phyloP scores from a whole-genome alignment of 306 rosid genomes.

The Cucumis sativus region DNA sequence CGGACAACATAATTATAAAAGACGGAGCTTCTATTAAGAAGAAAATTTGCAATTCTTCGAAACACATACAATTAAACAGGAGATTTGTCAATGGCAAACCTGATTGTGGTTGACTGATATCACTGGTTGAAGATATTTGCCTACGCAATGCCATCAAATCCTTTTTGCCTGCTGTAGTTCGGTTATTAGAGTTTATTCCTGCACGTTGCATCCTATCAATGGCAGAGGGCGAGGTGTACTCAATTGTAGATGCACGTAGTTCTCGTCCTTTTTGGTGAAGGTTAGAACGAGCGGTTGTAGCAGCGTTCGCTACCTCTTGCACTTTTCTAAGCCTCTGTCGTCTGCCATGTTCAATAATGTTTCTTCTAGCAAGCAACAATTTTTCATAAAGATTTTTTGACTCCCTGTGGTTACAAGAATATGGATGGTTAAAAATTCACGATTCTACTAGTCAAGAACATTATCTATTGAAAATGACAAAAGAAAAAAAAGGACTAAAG shows the following conservation, averaged over 20 bases:
- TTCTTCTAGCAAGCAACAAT: slow-evolving; percentile 44
- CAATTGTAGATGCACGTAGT: slow-evolving; percentile 35
- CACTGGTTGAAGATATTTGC: slow-evolving; percentile 24
- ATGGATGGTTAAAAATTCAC: background rate
- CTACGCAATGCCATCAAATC: slow-evolving; percentile 17
- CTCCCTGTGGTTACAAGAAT: slow-evolving; percentile 32
- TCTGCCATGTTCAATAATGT: slow-evolving; percentile 40
- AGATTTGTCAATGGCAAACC: slow-evolving; percentile 30
- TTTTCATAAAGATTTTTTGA: slow-evolving; percentile 53
- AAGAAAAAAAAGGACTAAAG: background rate
- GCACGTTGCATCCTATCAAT: slow-evolving; percentile 18
- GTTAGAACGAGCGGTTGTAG: slow-evolving; percentile 59
- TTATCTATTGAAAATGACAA: background rate
- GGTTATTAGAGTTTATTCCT: slow-evolving; percentile 17
- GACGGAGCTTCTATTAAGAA: background rate
- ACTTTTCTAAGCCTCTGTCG: slow-evolving; percentile 41
- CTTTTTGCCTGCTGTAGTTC: slow-evolving; percentile 13
- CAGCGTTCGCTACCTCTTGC: slow-evolving; percentile 57
- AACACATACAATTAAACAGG: background rate
- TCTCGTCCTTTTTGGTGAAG: slow-evolving; percentile 60
- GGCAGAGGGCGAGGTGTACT: slow-evolving; percentile 24
- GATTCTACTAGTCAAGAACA: background rate
- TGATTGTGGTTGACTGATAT: slow-evolving; percentile 21
- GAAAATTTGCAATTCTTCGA: background rate
- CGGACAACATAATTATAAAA: background rate